Percentiles rank a stretch among this genome's conserved stretches.
phyloP scores from a whole-genome alignment of 2,329 filamentous ascomycete species.

The Aspergillus sp. region DNA sequence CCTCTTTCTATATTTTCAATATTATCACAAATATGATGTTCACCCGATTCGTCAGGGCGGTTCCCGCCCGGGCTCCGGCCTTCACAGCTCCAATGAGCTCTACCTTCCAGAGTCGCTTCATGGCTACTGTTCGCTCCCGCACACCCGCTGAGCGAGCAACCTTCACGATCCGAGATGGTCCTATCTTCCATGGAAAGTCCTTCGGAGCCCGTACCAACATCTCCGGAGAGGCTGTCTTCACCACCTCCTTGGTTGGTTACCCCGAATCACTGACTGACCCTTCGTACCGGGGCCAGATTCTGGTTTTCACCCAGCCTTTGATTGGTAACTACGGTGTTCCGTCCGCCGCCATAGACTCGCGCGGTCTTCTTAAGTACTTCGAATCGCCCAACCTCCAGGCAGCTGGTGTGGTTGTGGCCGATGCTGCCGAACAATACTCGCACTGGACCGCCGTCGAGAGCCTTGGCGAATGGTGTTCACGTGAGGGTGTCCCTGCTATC shows the following conservation, averaged over 20 bases:
- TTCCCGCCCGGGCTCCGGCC: slow-evolving; percentile 48
- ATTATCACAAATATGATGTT: slow-evolving; percentile 49
- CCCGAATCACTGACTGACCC: slow-evolving; percentile 80
- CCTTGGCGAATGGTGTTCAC: slow-evolving; percentile 88
- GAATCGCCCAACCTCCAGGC: slow-evolving; percentile 98
- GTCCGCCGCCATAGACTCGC: slow-evolving; percentile 77
- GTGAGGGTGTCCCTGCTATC: slow-evolving; percentile 93
- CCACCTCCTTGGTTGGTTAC: slow-evolving; percentile 95
- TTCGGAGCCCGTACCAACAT: slow-evolving; percentile 97
- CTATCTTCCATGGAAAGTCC: slow-evolving; percentile 92
- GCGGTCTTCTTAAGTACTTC: slow-evolving; percentile 93
- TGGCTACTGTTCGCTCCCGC: slow-evolving; percentile 69
- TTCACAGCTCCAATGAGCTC: slow-evolving; percentile 39
- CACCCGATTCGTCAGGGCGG: slow-evolving; percentile 54
- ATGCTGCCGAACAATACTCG: slow-evolving; percentile 90
- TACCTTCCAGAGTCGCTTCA: slow-evolving; percentile 44
- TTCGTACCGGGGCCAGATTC: slow-evolving; percentile 76
- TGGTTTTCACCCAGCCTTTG: slow-evolving; percentile 96
- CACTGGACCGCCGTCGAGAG: slow-evolving; percentile 99
- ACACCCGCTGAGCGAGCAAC: slow-evolving; percentile 72
- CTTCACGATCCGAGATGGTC: slow-evolving; percentile 93
- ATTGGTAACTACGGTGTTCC: slow-evolving; percentile 99
- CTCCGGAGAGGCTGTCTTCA: slow-evolving; percentile 97
- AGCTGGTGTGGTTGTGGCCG: slow-evolving; percentile 90
- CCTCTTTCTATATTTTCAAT: neutral